Conservation (phyloP, 2,329 filamentous ascomycete species). For the Bipolaris oryzae region DNA sequence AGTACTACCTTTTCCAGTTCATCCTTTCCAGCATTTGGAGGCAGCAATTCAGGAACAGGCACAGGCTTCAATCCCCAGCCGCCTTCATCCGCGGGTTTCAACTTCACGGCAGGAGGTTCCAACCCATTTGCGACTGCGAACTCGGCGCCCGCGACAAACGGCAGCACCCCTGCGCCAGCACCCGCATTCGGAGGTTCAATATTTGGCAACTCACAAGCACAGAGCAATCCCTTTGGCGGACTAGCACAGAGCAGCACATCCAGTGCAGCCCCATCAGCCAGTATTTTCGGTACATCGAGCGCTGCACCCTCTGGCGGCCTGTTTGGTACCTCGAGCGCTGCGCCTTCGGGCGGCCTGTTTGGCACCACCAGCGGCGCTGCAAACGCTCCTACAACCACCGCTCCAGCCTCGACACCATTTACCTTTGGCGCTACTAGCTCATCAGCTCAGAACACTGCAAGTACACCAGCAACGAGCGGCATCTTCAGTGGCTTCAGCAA, state of each 20-base stretch:
- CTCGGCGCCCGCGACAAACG: constrained; percentile 30
- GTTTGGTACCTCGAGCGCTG: constrained; percentile 26
- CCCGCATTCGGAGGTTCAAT: constrained; percentile 27
- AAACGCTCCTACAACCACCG: constrained; percentile 18
- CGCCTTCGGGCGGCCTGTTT: constrained; percentile 21
- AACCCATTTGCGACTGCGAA: constrained; percentile 33
- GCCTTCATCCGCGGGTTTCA: constrained; percentile 31
- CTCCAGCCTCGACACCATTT: constrained; percentile 25
- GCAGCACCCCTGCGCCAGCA: constrained; percentile 17
- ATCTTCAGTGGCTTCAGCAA: constrained; percentile 15
- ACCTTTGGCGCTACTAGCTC: constrained; percentile 25
- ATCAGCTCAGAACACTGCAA: constrained; percentile 17
- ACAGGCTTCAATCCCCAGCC: constrained; percentile 34
- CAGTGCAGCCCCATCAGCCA: constrained; percentile 5
- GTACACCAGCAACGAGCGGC: constrained; percentile 21
- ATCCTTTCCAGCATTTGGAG: constrained; percentile 43
- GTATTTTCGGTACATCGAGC: constrained; percentile 23
- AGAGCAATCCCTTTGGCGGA: constrained; percentile 29
- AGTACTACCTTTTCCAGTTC: constrained; percentile 36
- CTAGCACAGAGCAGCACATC: constrained; percentile 23
- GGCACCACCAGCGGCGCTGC: constrained; percentile 21
- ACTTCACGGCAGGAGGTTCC: constrained; percentile 32
- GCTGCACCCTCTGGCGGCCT: constrained; percentile 17
- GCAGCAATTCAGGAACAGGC: constrained; percentile 18
- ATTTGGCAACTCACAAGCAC: constrained; percentile 21